A percentile compares a stretch with the other conserved stretches of the same genome.
phyloP scores from a whole-genome alignment of 2,329 filamentous ascomycete genomes.

The Iodosphaeria phyllophila region DNA sequence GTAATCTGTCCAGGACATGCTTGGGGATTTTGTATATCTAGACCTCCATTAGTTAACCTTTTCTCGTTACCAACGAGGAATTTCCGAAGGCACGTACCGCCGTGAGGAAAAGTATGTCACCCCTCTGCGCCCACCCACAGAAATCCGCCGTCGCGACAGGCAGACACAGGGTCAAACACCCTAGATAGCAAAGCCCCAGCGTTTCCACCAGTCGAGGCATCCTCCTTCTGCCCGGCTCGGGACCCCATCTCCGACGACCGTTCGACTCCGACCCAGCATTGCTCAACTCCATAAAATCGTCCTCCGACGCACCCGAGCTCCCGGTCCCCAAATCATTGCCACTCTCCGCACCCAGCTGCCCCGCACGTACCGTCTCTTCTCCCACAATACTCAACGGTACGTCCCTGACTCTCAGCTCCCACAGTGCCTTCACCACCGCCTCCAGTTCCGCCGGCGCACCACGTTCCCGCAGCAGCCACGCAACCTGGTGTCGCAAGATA shows the following conservation, averaged over 20 bases:
- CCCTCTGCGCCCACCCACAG: slow-evolving; percentile 43
- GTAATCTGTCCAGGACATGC: slow-evolving; percentile 46
- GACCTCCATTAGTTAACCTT: background rate
- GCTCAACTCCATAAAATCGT: slow-evolving; percentile 11
- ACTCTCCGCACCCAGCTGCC: too few relatives aligned
- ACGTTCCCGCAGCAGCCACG: slow-evolving; percentile 50
- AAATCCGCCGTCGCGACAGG: slow-evolving; percentile 63
- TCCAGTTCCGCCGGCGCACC: slow-evolving; percentile 57
- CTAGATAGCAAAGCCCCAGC: slow-evolving; percentile 64
- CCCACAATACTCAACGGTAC: slow-evolving; percentile 36
- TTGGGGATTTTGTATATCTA: slow-evolving; percentile 39
- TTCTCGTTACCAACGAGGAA: background rate
- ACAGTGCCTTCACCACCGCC: slow-evolving; percentile 64
- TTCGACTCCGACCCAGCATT: slow-evolving; percentile 10
- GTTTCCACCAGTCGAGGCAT: slow-evolving; percentile 56
- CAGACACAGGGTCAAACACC: slow-evolving; percentile 52
- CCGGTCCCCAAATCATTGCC: slow-evolving; percentile 12
- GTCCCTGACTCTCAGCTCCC: slow-evolving; percentile 47
- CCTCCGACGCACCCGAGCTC: slow-evolving; percentile 5
- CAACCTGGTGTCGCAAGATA: slow-evolving; percentile 63
- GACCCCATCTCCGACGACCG: slow-evolving; percentile 22
- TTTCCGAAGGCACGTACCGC: slow-evolving; percentile 24
- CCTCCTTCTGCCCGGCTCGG: slow-evolving; percentile 23
- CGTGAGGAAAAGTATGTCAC: slow-evolving; percentile 53
- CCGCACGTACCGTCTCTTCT: too few relatives aligned